phyloP scores from a whole-genome alignment of 148 eudicot genomes.

The Agrostemma githago region DNA sequence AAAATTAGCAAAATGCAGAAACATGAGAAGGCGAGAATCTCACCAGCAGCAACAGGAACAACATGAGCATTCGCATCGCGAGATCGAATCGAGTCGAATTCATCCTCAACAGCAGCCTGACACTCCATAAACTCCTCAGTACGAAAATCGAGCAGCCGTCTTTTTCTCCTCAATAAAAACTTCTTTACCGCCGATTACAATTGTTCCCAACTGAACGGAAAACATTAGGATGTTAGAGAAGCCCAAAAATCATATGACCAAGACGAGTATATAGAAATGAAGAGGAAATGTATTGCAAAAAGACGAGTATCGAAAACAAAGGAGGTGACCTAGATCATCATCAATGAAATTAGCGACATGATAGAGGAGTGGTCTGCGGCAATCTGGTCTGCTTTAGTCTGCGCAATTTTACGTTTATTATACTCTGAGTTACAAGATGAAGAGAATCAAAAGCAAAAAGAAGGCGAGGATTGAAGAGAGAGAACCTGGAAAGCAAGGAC shows the following conservation, averaged over 20 bases:
- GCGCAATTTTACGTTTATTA: background rate
- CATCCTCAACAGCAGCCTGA: conserved; percentile 58
- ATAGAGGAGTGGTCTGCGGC: conserved; percentile 31
- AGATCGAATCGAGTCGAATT: conserved; percentile 41
- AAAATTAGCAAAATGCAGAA: background rate
- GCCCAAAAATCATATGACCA: no score
- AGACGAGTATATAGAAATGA: no score
- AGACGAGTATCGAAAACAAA: no score
- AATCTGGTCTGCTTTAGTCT: conserved; percentile 45
- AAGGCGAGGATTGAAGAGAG: background rate
- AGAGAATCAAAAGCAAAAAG: no score
- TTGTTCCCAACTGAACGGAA: no score
- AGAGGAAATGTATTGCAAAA: no score
- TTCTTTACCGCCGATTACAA: no score
- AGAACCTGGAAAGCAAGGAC: conserved; percentile 44
- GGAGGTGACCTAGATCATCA: conserved; percentile 43
- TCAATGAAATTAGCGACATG: conserved; percentile 31
- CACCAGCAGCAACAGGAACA: conserved; percentile 77
- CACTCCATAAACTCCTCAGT: conserved; percentile 47
- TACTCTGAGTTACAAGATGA: background rate
- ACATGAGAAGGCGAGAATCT: conserved; percentile 18
- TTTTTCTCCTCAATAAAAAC: no score
- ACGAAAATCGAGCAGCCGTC: background rate
- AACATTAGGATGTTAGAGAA: no score
- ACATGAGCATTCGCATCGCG: conserved; percentile 56